Conservation (phyloP, 1,139 yeast genomes). For the Candida labiduridarum region DNA sequence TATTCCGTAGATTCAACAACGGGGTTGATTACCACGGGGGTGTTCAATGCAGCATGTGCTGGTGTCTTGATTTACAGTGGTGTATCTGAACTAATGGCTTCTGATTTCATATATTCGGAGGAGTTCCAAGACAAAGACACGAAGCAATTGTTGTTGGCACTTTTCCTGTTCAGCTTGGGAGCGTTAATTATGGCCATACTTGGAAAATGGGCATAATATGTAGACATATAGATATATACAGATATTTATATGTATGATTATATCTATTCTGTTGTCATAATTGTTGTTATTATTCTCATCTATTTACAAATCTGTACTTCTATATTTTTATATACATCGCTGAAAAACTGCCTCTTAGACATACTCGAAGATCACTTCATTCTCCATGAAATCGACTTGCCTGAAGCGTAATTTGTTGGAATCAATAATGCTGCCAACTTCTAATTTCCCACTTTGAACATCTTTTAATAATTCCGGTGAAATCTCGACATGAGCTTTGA, state of each 20-base stretch:
- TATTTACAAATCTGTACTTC: neutral
- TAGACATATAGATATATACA: neutral
- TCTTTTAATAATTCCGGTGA: constrained; percentile 22
- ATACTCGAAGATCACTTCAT: constrained; percentile 28
- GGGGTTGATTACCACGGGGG: constrained; percentile 37
- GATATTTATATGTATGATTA: neutral
- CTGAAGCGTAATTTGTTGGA: constrained; percentile 22
- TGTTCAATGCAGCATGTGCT: constrained; percentile 39
- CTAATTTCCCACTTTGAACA: constrained; percentile 21
- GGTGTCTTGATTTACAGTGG: constrained; percentile 43
- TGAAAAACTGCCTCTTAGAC: no score
- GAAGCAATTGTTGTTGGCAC: constrained; percentile 25
- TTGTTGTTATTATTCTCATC: neutral
- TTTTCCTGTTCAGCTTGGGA: constrained; percentile 32
- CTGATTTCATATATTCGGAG: constrained; percentile 36
- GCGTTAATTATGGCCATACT: constrained; percentile 44
- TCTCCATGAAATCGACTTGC: constrained; percentile 37
- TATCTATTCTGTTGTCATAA: neutral
- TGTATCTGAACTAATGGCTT: constrained; percentile 44
- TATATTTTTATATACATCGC: neutral
- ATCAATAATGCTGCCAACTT: constrained; percentile 27
- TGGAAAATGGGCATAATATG: constrained; percentile 41
- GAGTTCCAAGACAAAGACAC: constrained; percentile 24
- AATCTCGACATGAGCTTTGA: constrained; percentile 28
- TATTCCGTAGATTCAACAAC: constrained; percentile 37